Evolutionary conservation across 2,329 filamentous ascomycete species (phyloP), one percentile per base, ranked within the genome.

Genomic region (Fusarium falciforme): DNA sequence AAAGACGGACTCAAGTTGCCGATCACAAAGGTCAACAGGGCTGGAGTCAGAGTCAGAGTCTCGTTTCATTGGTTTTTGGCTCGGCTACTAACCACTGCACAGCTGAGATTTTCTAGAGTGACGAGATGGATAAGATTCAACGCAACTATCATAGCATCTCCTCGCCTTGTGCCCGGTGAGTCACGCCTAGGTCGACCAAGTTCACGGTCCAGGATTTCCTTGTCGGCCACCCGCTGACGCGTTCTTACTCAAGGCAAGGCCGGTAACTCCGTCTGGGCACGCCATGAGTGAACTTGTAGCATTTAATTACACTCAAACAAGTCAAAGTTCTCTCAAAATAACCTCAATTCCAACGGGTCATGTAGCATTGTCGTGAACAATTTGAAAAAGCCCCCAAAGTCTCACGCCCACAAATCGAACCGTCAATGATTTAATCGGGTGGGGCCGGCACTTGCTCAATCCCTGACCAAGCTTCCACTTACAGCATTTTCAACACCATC

Each of bases 321-420:
- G 2, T 8, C 11, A 11, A 38, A 38, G 6, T n/a, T 14, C 10
- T 36, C 55, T 58, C 55, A 58, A n/a, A 20, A 55, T n/a, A 38
- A 25, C 22, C 17, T 29, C 36, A 42, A 42, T 29, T 59, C 27
- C 31, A 40, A 27, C 3, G 14, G 29, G 22, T 25, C 16, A 47
- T 47, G n/a, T 49, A 27, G 44, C 14, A 6, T 29, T 54, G 33
- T 7, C 42, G 12, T 20, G 33, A n/a, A 16, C 11, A 22, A 10
- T 3, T 31, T 31, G 29, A 31, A 31, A 29, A 40, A 40, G 61
- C 47, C 61, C 40, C 61, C n/a, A 57, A 64, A 36, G 36, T 62
- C 60, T 64, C 36, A 57, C 61, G 47, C 31, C 65, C 59, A 68
- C 66, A 73, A 74, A 66, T 72, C 71, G 66, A 72, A 52, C 58